Conservation (phyloP, 2,329 filamentous ascomycete species). For the Aspergillus tamarii region DNA sequence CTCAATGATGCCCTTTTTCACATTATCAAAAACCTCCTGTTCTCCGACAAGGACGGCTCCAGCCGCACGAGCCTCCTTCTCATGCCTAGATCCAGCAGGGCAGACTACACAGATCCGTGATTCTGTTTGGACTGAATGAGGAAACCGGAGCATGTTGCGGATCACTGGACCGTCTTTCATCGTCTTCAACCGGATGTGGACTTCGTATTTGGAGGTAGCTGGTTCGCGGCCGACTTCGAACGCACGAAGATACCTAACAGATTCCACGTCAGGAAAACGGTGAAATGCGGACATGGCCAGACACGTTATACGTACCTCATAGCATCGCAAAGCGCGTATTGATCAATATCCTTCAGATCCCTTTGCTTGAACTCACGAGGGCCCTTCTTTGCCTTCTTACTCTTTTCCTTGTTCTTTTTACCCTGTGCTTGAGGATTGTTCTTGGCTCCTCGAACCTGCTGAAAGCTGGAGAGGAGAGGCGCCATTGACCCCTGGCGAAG, state of each 20-base stretch:
- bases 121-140: slow-evolving; percentile 87
- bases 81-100: slow-evolving; percentile 75
- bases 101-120: slow-evolving; percentile 88
- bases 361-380: slow-evolving; percentile 67
- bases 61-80: slow-evolving; percentile 71
- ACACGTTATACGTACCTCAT: slow-evolving; percentile 64
- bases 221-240: slow-evolving; percentile 85
- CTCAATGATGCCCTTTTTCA: slow-evolving; percentile 75
- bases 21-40: slow-evolving; percentile 78
- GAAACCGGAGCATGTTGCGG: slow-evolving; percentile 83
- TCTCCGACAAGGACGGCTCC: slow-evolving; percentile 86
- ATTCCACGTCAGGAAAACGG: slow-evolving; percentile 18
- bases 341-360: slow-evolving; percentile 66
- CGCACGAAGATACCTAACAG: slow-evolving; percentile 80
- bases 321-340: slow-evolving; percentile 85
- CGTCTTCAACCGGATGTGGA: slow-evolving; percentile 80
- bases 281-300: slow-evolving; percentile 8
- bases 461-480: slow-evolving; percentile 33
- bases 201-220: slow-evolving; percentile 79
- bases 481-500: slow-evolving; percentile 35
- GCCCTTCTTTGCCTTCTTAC: slow-evolving; percentile 66
- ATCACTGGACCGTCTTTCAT: slow-evolving; percentile 84
- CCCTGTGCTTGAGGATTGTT: slow-evolving; percentile 39
- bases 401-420: slow-evolving; percentile 56
- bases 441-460: slow-evolving; percentile 43